phyloP scores from a whole-genome alignment of 139 green algal genomes.

The Auxenochlorella pyrenoidosa region DNA sequence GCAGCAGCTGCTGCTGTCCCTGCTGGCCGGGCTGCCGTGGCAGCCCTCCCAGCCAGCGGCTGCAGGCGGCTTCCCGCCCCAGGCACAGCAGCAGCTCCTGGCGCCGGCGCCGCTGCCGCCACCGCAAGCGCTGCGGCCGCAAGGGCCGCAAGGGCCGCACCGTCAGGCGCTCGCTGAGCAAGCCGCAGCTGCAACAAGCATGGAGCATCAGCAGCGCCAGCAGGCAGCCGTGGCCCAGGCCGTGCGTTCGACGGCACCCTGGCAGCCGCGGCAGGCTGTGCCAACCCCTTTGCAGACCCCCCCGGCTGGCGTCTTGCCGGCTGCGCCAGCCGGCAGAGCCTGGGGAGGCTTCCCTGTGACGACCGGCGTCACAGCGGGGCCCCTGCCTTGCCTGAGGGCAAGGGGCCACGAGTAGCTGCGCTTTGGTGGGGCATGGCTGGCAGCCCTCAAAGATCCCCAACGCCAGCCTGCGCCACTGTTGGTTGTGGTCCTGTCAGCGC shows the following conservation, averaged over 20 bases:
- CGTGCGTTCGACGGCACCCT: no score
- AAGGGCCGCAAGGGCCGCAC: not conserved
- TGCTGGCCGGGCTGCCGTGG: not conserved
- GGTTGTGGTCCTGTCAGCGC: no score
- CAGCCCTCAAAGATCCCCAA: no score
- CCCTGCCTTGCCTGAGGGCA: not conserved
- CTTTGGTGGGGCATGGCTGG: no score
- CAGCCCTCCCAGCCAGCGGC: not conserved
- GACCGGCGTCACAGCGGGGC: not conserved
- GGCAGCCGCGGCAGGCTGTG: not conserved
- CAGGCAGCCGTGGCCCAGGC: not conserved
- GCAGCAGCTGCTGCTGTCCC: not conserved
- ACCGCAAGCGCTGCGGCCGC: not conserved
- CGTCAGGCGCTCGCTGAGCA: no score
- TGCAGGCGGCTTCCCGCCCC: not conserved
- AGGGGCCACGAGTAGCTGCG: no score
- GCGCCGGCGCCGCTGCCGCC: not conserved
- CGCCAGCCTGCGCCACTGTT: no score
- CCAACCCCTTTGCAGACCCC: not conserved
- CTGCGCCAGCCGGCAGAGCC: not conserved
- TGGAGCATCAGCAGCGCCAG: not conserved
- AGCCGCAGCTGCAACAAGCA: no score
- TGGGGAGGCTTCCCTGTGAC: constrained; percentile 19
- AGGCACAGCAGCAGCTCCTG: not conserved
- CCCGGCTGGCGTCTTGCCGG: not conserved